Percentiles rank a stretch among this genome's conserved stretches.
These are phyloP conservation scores for Kuraishia hungarica DNA, from an alignment of 805 yeast genomes.

Conservation along the genomic window DNA sequence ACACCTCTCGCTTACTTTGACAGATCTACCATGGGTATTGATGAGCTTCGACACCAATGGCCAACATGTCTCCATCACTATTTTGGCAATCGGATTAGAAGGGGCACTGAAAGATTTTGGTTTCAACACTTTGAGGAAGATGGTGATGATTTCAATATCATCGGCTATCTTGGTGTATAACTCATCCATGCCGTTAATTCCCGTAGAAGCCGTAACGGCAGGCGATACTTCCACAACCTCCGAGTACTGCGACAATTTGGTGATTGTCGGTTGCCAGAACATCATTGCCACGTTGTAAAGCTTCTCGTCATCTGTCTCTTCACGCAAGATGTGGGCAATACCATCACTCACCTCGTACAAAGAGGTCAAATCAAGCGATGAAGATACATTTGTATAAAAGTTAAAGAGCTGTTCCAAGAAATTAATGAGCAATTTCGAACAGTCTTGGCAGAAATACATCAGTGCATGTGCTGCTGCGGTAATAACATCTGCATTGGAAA, in stretches of 20 bases:
- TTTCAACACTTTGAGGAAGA: slow-evolving; percentile 48
- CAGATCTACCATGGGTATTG: slow-evolving; percentile 46
- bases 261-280: slow-evolving; percentile 62
- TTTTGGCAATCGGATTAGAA: slow-evolving; percentile 41
- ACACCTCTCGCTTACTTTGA: slow-evolving; percentile 65
- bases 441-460: slow-evolving; percentile 92
- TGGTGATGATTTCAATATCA: slow-evolving; percentile 60
- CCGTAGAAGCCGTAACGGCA: slow-evolving; percentile 4
- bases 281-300: slow-evolving; percentile 45
- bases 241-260: slow-evolving; percentile 25
- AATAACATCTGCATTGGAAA: slow-evolving; percentile 39
- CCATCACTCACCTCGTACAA: slow-evolving; percentile 83
- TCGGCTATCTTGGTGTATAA: slow-evolving; percentile 51
- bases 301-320: slow-evolving; percentile 41
- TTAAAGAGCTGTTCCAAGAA: slow-evolving; percentile 68
- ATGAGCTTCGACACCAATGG: slow-evolving; percentile 45
- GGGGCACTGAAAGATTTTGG: slow-evolving; percentile 30
- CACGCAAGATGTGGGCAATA: slow-evolving; percentile 69
- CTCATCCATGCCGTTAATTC: slow-evolving; percentile 21
- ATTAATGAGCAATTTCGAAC: slow-evolving; percentile 54
- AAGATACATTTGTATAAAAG: slow-evolving; percentile 52
- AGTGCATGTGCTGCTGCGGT: slow-evolving; percentile 90
- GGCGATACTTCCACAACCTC: not conserved
- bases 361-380: slow-evolving; percentile 56
- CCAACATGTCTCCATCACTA: slow-evolving; percentile 47